phyloP scores from a whole-genome alignment of 352 stramenopile genomes.

The Globisporangium recalcitrans region DNA sequence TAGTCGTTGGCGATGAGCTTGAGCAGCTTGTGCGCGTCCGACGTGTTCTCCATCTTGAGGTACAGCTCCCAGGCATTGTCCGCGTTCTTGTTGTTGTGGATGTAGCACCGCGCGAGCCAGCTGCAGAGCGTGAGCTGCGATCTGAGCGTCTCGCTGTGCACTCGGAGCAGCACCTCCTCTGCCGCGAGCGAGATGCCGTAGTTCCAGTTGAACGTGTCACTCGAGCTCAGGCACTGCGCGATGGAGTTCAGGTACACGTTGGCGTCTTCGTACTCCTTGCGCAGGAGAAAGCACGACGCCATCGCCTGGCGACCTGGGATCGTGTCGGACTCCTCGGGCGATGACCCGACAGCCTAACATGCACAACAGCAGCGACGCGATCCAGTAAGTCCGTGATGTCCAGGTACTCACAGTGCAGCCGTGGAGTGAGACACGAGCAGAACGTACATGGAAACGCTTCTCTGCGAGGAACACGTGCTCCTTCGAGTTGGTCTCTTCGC shows the following conservation, averaged over 20 bases:
- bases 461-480: slow-evolving; percentile 72
- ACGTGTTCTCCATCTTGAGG: slow-evolving; percentile 44
- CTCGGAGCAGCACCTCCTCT: slow-evolving; percentile 47
- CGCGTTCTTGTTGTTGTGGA: slow-evolving; percentile 26
- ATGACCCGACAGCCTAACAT: slow-evolving; percentile 36
- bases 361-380: no score
- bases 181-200: slow-evolving; percentile 60
- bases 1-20: slow-evolving; percentile 69
- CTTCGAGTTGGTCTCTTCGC: slow-evolving; percentile 50
- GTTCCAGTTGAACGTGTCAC: slow-evolving; percentile 80
- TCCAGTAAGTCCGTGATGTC: background rate
- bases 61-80: slow-evolving; percentile 61
- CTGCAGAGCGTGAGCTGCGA: slow-evolving; percentile 36
- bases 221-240: slow-evolving; percentile 37
- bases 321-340: slow-evolving; percentile 45
- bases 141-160: slow-evolving; percentile 28
- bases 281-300: slow-evolving; percentile 63
- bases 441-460: slow-evolving; percentile 54
- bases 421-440: background rate
- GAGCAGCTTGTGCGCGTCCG: slow-evolving; percentile 43
- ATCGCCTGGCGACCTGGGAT: slow-evolving; percentile 68
- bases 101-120: slow-evolving; percentile 60
- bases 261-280: slow-evolving; percentile 57
- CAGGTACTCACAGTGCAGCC: no score
- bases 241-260: slow-evolving; percentile 74